Evolutionary conservation across 345 rosid genomes (phyloP).

Genomic region (Gossypium stocksii): DNA sequence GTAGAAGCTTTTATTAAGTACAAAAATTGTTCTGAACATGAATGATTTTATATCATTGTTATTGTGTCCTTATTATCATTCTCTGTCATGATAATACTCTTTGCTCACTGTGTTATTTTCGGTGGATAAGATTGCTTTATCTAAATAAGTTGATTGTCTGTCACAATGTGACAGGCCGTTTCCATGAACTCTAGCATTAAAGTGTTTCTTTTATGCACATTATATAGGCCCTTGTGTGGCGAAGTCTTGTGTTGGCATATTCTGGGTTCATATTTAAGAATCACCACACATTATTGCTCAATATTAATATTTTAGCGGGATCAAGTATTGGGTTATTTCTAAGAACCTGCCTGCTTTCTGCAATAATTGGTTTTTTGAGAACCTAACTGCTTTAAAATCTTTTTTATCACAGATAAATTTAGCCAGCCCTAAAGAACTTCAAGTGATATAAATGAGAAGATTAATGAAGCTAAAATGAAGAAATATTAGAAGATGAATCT

Average conservation of each 20-base stretch:
- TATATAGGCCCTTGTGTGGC: neutral
- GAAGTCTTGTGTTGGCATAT: neutral
- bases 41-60: neutral
- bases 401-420: neutral
- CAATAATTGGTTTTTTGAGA: neutral
- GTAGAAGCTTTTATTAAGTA: neutral
- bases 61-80: neutral
- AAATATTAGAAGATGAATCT: neutral
- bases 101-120: neutral
- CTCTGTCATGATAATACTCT: neutral
- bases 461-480: neutral
- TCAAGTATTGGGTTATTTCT: neutral
- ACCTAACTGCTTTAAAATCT: neutral
- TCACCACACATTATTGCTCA: neutral
- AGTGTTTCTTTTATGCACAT: neutral
- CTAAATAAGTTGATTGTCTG: neutral
- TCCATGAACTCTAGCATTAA: neutral
- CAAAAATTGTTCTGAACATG: neutral
- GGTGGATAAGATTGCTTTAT: neutral
- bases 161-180: neutral
- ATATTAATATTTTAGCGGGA: neutral
- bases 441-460: constrained; percentile 2
- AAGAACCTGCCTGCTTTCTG: neutral
- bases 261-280: neutral
- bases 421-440: neutral